Conservation (phyloP, 306 rosid species). For the Prinsepia uniflora region DNA sequence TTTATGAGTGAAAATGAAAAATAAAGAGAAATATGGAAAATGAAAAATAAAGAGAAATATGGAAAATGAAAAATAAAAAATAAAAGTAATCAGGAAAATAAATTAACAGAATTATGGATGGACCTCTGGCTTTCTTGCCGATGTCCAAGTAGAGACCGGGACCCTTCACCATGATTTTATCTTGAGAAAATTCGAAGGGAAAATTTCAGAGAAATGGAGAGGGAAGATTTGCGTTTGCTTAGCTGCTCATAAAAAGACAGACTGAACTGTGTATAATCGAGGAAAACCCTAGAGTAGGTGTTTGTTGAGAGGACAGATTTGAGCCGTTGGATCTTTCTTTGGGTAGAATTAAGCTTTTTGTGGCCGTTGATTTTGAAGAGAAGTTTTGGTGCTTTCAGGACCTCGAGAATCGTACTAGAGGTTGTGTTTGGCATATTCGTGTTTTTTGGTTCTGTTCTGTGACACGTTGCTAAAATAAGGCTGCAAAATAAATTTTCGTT, state of each 20-base stretch:
- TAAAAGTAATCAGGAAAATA: neutral
- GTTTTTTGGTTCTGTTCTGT: neutral
- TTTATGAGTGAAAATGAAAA: neutral
- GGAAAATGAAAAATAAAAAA: neutral
- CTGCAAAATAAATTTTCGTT: no score
- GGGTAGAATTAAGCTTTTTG: conserved; percentile 1
- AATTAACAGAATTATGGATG: neutral
- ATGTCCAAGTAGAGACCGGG: conserved; percentile 91
- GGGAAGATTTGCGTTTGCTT: neutral
- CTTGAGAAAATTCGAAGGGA: conserved; percentile 30
- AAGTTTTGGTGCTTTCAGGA: neutral
- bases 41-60: neutral
- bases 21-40: neutral
- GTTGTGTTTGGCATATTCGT: conserved; percentile 28
- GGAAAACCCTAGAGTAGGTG: conserved; percentile 31
- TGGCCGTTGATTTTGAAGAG: conserved; percentile 40
- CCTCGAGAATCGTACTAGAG: conserved; percentile 35
- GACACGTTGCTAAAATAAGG: conserved; percentile 2
- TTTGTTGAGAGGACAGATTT: neutral
- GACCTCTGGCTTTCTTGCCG: conserved; percentile 91
- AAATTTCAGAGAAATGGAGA: conserved; percentile 16
- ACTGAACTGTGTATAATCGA: conserved; percentile 2
- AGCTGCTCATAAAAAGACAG: neutral
- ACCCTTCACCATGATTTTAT: conserved; percentile 77
- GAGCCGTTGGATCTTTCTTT: conserved; percentile 37